Conservation (phyloP, 768 basidiomycete species). For the Pleurotus giganteus region DNA sequence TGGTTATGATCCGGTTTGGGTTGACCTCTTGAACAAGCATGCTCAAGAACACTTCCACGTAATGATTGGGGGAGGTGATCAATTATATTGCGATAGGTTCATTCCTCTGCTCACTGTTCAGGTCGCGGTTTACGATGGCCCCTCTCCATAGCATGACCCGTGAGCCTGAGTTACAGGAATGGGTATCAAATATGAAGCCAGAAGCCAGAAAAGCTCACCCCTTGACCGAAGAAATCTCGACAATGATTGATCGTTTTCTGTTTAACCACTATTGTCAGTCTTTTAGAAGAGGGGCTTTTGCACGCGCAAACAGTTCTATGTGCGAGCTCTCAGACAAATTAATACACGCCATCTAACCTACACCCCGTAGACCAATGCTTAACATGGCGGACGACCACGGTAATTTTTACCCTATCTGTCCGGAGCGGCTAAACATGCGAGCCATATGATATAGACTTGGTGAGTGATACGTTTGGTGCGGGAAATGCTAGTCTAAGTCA, state of each 20-base stretch:
- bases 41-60: conserved; percentile 78
- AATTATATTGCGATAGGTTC: conserved; percentile 83
- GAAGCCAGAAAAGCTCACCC: conserved; percentile 56
- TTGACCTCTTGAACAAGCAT: conserved; percentile 86
- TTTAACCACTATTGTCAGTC: conserved; percentile 89
- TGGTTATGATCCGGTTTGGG: conserved; percentile 86
- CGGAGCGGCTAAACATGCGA: not conserved
- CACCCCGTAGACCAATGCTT: conserved; percentile 67
- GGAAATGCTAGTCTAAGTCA: not conserved
- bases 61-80: conserved; percentile 94
- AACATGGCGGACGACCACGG: conserved; percentile 92
- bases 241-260: conserved; percentile 82
- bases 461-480: conserved; percentile 19
- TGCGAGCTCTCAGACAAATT: conserved; percentile 37
- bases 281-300: conserved; percentile 89
- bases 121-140: conserved; percentile 4
- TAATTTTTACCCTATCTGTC: conserved; percentile 29
- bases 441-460: conserved; percentile 17
- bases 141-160: conserved; percentile 56
- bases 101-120: conserved; percentile 19
- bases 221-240: conserved; percentile 68
- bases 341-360: not conserved
- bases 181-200: conserved; percentile 63
- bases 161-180: conserved; percentile 87
- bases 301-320: conserved; percentile 88